Evolutionary conservation across 352 stramenopile species (phyloP).

Genomic region (Lagenidium giganteum): DNA sequence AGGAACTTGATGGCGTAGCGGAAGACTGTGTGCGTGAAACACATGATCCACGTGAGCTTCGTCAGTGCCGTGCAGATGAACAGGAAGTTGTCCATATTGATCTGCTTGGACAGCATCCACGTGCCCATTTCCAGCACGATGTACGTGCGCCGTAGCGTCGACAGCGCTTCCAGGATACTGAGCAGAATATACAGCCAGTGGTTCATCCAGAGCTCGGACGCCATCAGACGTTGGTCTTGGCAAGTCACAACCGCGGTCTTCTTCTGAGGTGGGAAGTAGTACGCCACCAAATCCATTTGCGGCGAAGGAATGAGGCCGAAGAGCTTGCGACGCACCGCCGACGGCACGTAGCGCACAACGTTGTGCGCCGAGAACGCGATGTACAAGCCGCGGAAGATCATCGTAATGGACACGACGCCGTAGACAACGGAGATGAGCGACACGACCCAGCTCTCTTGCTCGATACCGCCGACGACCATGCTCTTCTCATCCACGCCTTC

Average conservation of each 20-base stretch:
- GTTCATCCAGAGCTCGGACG: conserved; percentile 17
- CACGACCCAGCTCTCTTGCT: conserved; percentile 14
- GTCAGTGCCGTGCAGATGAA: conserved; percentile 15
- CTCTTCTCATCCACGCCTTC: conserved; percentile 11
- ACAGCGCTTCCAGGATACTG: conserved; percentile 10
- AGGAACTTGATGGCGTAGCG: conserved; percentile 3
- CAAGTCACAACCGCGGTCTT: no score
- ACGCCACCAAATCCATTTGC: no score
- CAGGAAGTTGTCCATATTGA: conserved; percentile 16
- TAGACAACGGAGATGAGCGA: conserved; percentile 16
- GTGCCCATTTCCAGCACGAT: conserved; percentile 11
- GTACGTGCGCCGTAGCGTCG: conserved; percentile 7
- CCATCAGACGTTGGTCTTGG: not conserved
- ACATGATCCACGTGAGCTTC: conserved; percentile 16
- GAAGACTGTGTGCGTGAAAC: conserved; percentile 10
- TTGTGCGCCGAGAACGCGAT: conserved; percentile 1
- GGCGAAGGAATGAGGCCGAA: not conserved
- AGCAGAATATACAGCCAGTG: conserved; percentile 15
- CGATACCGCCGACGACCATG: conserved; percentile 6
- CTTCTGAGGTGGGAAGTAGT: no score
- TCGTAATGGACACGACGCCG: conserved; percentile 18
- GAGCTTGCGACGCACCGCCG: not conserved
- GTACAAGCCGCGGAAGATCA: conserved; percentile 16
- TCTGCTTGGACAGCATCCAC: conserved; percentile 13
- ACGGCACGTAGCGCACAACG: conserved; percentile 12